Evolutionary conservation across 495 filamentous ascomycete genomes (phyloP).

Genomic region (Xylaria scruposa): DNA sequence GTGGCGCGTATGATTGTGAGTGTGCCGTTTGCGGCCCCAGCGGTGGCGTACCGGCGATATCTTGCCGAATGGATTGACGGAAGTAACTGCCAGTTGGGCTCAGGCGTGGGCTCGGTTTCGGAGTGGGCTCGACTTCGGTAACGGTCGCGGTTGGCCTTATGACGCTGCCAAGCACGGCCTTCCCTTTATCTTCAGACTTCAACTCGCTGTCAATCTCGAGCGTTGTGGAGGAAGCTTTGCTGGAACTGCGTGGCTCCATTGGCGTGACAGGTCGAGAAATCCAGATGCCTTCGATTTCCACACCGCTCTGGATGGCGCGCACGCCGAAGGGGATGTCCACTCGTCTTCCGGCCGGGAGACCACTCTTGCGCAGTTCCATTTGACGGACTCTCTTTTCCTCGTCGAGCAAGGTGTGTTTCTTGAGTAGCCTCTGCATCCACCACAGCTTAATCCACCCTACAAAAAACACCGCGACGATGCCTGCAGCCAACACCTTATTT

Average conservation of each 20-base stretch:
- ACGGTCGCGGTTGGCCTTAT: conserved; percentile 25
- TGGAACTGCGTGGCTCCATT: conserved; percentile 36
- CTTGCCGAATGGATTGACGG: conserved; percentile 31
- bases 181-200: conserved; percentile 35
- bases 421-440: conserved; percentile 68
- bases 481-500: conserved; percentile 52
- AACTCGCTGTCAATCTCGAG: conserved; percentile 34
- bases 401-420: conserved; percentile 69
- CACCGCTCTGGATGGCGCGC: conserved; percentile 82
- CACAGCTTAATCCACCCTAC: conserved; percentile 62
- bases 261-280: conserved; percentile 73
- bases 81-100: conserved; percentile 36
- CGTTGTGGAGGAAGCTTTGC: conserved; percentile 44
- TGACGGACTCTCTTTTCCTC: conserved; percentile 66
- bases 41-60: conserved; percentile 25
- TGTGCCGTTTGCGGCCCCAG: conserved; percentile 34
- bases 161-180: conserved; percentile 26
- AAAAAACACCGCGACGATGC: conserved; percentile 58
- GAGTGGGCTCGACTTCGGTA: conserved; percentile 32
- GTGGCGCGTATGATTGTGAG: conserved; percentile 32
- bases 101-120: conserved; percentile 39
- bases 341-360: conserved; percentile 49
- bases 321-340: conserved; percentile 87
- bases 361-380: conserved; percentile 59
- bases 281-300: conserved; percentile 90